Base-by-base conservation (phyloP, 2,329 filamentous ascomycete species). In the Colletotrichum musae region DNA sequence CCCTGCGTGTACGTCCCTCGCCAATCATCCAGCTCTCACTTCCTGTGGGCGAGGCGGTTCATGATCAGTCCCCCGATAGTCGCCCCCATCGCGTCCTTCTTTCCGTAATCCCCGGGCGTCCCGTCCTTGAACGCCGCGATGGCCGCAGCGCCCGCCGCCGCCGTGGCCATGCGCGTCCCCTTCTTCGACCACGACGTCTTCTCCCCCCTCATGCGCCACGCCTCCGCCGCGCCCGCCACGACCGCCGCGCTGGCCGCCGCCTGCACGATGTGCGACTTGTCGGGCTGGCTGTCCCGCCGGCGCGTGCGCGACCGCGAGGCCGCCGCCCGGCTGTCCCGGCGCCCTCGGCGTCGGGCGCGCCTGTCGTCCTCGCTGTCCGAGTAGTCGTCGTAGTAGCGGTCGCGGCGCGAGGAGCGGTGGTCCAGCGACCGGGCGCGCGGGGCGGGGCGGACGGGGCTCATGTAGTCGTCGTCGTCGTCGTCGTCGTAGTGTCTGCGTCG, bases 71-170 rank as follows among this genome's bases (percentile, higher is more conserved):
- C 71, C 2, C 71, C 71, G 9, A 72, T 16, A 5, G 70, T 71
- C 7, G 70, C 62, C 26, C 71, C 59, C 13, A 72, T 18, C 13
- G 67, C 53, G 2, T 62, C 58, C 41, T 50, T 61, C 56, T 58
- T 60, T 2, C 68, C 59, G 9, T 59, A 43, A 1, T 60, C 59
- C 13, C 63, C 62, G 6, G 62, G 52, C 16, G 21, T 24, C 9
- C 58, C 39, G 15, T 65, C 64, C 26, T 69, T 72, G 53, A 72
- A 66, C 9, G 71, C 71, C 21, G 71, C 71, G 6, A 72, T 62
- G 26, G 71, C 71, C 26, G 69, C 71, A 13, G 71, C 71, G 1
- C 71, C 71, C 3, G 69, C 71, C 13, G 71, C 71, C 3, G 71
- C 71, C 13, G 71, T 71, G 1, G 69, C 71, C 36, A 72, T 53